Evolutionary conservation across 495 filamentous ascomycete species (phyloP).

Genomic region (Podospora pseudopauciseta): DNA sequence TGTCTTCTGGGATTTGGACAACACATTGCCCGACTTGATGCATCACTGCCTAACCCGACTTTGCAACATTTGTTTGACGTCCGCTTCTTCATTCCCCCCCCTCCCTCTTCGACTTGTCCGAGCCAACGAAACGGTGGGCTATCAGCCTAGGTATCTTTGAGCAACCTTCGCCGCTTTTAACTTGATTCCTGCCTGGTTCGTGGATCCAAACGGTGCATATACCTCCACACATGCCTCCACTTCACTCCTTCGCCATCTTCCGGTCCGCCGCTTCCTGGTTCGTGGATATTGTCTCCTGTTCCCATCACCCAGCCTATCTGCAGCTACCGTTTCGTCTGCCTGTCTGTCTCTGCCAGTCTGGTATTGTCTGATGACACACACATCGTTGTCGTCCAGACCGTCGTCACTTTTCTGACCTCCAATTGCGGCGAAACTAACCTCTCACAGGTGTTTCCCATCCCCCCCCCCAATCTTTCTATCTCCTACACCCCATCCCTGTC

Average conservation of each 20-base stretch:
- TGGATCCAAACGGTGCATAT: background rate
- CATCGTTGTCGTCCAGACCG: conserved; percentile 1
- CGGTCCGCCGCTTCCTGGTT: conserved; percentile 17
- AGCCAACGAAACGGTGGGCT: conserved; percentile 32
- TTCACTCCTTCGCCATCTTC: conserved; percentile 3
- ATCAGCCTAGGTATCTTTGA: background rate
- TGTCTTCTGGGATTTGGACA: conserved; percentile 30
- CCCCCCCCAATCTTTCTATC: conserved; percentile 25
- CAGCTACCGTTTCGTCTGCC: conserved; percentile 12
- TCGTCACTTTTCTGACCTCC: conserved; percentile 20
- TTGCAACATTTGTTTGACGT: conserved; percentile 36
- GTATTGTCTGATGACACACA: conserved; percentile 27
- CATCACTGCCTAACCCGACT: conserved; percentile 52
- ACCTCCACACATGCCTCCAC: background rate
- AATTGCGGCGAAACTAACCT: conserved; percentile 21
- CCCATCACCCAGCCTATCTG: background rate
- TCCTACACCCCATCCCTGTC: conserved; percentile 17
- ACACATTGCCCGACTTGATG: conserved; percentile 47
- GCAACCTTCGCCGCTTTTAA: conserved; percentile 39
- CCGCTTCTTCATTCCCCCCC: background rate
- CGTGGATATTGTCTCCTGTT: conserved; percentile 4
- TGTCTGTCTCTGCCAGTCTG: conserved; percentile 11
- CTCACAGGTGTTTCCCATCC: conserved; percentile 30
- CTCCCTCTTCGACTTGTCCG: conserved; percentile 19
- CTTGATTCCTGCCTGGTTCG: conserved; percentile 17